These are phyloP conservation scores for Mycotypha africana DNA, from an alignment of 371 early-diverging fungal species.

Conservation along the genomic window DNA sequence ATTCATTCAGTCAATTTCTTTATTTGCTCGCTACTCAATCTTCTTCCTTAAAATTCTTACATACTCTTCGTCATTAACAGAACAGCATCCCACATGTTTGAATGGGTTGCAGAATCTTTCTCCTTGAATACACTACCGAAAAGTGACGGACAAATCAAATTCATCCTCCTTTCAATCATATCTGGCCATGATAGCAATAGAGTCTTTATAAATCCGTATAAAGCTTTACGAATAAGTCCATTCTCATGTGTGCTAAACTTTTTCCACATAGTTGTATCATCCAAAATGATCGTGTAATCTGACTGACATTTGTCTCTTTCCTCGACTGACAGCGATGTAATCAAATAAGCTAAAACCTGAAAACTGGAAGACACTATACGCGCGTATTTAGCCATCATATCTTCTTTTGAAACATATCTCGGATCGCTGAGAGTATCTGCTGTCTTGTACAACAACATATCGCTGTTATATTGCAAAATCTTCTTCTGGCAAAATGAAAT, in stretches of 20 bases:
- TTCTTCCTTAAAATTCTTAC: too few relatives aligned
- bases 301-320: conserved; percentile 29
- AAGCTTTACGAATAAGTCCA: conserved; percentile 46
- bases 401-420: conserved; percentile 58
- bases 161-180: conserved; percentile 38
- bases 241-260: conserved; percentile 33
- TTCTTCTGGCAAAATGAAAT: conserved; percentile 57
- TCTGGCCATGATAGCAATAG: conserved; percentile 33
- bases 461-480: conserved; percentile 49
- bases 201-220: conserved; percentile 39
- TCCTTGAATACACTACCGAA: conserved; percentile 50
- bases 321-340: conserved; percentile 33
- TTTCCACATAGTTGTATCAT: conserved; percentile 45
- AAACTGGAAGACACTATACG: conserved; percentile 52
- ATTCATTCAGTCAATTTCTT: background rate
- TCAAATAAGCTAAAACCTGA: conserved; percentile 46
- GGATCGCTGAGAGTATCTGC: conserved; percentile 65
- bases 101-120: conserved; percentile 46
- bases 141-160: conserved; percentile 45
- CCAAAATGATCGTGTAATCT: conserved; percentile 45
- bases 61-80: conserved; percentile 63
- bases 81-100: conserved; percentile 60
- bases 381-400: conserved; percentile 57
- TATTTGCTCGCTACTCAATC: background rate
- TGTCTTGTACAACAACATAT: conserved; percentile 51